Conservation (phyloP, 2,329 filamentous ascomycete species). For the Cladosporium sp. region DNA sequence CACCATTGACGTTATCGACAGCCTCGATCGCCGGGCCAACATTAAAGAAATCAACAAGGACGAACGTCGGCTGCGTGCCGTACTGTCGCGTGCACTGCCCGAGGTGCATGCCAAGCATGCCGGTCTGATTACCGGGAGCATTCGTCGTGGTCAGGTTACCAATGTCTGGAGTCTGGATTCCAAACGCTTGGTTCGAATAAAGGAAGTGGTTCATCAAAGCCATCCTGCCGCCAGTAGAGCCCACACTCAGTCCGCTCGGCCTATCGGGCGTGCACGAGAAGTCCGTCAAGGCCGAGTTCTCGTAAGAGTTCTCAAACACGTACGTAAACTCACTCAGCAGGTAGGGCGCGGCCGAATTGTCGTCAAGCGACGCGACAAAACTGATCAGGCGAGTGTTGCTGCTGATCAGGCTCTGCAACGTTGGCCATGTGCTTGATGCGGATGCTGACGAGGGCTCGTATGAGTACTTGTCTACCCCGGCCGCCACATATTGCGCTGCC, state of each 20-base stretch:
- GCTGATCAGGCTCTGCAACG: constrained; percentile 37
- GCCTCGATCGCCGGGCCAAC: constrained; percentile 53
- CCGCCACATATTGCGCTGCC: constrained; percentile 47
- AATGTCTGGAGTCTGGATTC: constrained; percentile 37
- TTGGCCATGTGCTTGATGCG: constrained; percentile 41
- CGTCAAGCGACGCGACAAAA: constrained; percentile 35
- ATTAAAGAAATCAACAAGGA: constrained; percentile 45
- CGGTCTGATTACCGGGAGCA: constrained; percentile 35
- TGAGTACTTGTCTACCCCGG: constrained; percentile 45
- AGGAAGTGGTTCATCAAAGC: constrained; percentile 49
- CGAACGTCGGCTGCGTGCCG: constrained; percentile 38
- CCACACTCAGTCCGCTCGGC: constrained; percentile 34
- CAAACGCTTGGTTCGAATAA: constrained; percentile 32
- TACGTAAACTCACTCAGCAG: constrained; percentile 36
- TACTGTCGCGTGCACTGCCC: constrained; percentile 37
- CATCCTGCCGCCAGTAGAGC: constrained; percentile 35
- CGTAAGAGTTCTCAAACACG: constrained; percentile 38
- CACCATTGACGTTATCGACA: constrained; percentile 63
- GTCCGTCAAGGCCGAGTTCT: constrained; percentile 37
- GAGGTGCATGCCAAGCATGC: constrained; percentile 43
- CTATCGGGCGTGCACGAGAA: constrained; percentile 42
- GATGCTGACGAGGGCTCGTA: constrained; percentile 33
- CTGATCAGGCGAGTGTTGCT: constrained; percentile 41
- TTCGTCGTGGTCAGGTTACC: constrained; percentile 41
- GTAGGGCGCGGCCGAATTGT: constrained; percentile 38